Evolutionary conservation across 371 early-diverging fungal species (phyloP), one percentile per base, ranked within the genome.

Genomic region (Haplosporangium sp.): DNA sequence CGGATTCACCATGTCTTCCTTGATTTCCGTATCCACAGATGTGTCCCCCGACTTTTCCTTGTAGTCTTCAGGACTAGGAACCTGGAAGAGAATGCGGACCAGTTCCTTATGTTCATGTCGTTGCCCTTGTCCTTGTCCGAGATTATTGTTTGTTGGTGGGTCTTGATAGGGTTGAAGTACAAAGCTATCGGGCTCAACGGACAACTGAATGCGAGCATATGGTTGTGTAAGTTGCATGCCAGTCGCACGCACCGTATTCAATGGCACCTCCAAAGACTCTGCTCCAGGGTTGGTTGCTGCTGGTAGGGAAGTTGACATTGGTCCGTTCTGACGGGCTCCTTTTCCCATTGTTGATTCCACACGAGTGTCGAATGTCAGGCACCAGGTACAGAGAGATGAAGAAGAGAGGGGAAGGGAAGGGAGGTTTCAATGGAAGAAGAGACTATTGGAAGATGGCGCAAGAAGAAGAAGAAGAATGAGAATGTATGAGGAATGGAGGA

Each of bases 181-280:
- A 55, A 74, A 69, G 56, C 74, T 51, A 48, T 64, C 54, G 61
- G 64, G 69, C 62, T 74, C 74, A 60, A 74, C 61, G 18, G 74
- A 69, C 57, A 74, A 29, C 14, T 60, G 62, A 23, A 74, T 59
- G 21, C 64, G 69, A 38, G 61, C 48, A 38, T 63, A 74, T 47
- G 74, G 74, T 16, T 48, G 55, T 55, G 63, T 56, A 59, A 51
- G 64, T 0, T 36, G 57, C 7, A 14, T 46, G 36, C 37, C 47
- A 11, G 59, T 21, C 36, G 47, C 47, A 23, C 6, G n/a, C n/a
- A n/a, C n/a, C n/a, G n/a, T n/a, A n/a, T n/a, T n/a, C n/a, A n/a
- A n/a, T n/a, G n/a, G n/a, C n/a, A n/a, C n/a, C n/a, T n/a, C n/a
- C n/a, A n/a, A n/a, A 23, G 18, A 11, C 23, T 20, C 29, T 8